A percentile compares a stretch with the other conserved stretches of the same genome.
Conservation (phyloP, 768 basidiomycete species). For the Asterophora parasitica region DNA sequence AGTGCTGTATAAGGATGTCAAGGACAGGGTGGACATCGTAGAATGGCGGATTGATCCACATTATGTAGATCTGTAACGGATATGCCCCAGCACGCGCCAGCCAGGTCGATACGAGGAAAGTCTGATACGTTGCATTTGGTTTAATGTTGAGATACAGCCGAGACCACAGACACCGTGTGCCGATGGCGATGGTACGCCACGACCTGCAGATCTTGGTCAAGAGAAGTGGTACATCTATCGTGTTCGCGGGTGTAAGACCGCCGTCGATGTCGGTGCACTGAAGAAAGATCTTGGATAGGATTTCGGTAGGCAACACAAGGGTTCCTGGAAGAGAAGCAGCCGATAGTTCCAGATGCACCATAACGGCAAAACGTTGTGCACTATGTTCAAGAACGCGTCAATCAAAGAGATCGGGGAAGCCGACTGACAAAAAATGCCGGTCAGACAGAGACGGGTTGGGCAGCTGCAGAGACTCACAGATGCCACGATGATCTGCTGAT, state of each 20-base stretch:
- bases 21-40: conserved; percentile 18
- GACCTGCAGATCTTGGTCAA: conserved; percentile 34
- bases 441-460: not conserved
- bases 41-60: conserved; percentile 19
- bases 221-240: conserved; percentile 34
- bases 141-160: conserved; percentile 28
- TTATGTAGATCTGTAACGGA: conserved; percentile 20
- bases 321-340: conserved; percentile 9
- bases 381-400: conserved; percentile 9
- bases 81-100: conserved; percentile 17
- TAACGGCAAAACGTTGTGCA: conserved; percentile 6
- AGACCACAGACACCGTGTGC: conserved; percentile 37
- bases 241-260: conserved; percentile 28
- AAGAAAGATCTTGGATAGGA: conserved; percentile 39
- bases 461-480: conserved; percentile 5
- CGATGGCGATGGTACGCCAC: conserved; percentile 37
- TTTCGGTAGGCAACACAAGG: conserved; percentile 29
- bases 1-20: conserved; percentile 18
- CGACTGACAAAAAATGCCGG: not conserved
- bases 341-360: conserved; percentile 4
- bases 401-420: conserved; percentile 12
- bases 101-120: conserved; percentile 18
- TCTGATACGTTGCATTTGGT: conserved; percentile 16
- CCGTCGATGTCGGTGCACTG: conserved; percentile 29
- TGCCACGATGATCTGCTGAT: conserved; percentile 12